Evolutionary conservation across 495 filamentous ascomycete genomes (phyloP).

Genomic region (Collariella sp.): DNA sequence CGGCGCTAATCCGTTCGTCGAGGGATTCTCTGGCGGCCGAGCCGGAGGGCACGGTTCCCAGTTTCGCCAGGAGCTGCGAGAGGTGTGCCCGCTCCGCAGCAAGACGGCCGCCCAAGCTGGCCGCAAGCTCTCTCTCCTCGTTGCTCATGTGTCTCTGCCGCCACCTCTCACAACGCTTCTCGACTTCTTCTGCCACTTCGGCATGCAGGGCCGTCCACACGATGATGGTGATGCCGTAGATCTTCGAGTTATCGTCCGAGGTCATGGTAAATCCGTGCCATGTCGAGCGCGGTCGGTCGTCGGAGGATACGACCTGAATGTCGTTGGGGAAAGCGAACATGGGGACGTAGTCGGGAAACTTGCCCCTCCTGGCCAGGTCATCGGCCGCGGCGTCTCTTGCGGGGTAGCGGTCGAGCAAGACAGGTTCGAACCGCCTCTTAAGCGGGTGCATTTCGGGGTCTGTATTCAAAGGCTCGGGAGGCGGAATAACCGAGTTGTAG

Average conservation of each 20-base stretch:
- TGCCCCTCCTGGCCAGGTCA: slow-evolving; percentile 68
- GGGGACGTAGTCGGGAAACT: slow-evolving; percentile 93
- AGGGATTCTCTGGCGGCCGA: slow-evolving; percentile 71
- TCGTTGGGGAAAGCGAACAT: slow-evolving; percentile 99
- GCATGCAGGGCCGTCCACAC: slow-evolving; percentile 85
- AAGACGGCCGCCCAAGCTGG: slow-evolving; percentile 82
- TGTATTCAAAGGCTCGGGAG: slow-evolving; percentile 78
- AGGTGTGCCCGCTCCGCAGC: slow-evolving; percentile 86
- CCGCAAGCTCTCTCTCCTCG: slow-evolving; percentile 88
- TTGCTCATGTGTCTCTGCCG: slow-evolving; percentile 89
- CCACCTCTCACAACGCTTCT: slow-evolving; percentile 90
- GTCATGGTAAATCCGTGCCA: slow-evolving; percentile 99
- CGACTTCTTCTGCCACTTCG: slow-evolving; percentile 75
- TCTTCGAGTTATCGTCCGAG: slow-evolving; percentile 76
- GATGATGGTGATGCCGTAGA: slow-evolving; percentile 86
- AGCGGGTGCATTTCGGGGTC: slow-evolving; percentile 93
- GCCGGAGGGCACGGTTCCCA: slow-evolving; percentile 71
- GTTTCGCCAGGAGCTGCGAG: slow-evolving; percentile 72
- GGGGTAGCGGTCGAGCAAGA: slow-evolving; percentile 87
- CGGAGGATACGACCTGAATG: slow-evolving; percentile 89
- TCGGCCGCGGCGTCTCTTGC: slow-evolving; percentile 69
- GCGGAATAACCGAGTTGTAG: slow-evolving; percentile 96
- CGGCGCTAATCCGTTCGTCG: slow-evolving; percentile 89
- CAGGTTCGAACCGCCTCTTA: slow-evolving; percentile 87
- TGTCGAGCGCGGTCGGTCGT: slow-evolving; percentile 84